Evolutionary conservation across 257 asterid species (phyloP).

Genomic region (Fraxinus quadrangulata): DNA sequence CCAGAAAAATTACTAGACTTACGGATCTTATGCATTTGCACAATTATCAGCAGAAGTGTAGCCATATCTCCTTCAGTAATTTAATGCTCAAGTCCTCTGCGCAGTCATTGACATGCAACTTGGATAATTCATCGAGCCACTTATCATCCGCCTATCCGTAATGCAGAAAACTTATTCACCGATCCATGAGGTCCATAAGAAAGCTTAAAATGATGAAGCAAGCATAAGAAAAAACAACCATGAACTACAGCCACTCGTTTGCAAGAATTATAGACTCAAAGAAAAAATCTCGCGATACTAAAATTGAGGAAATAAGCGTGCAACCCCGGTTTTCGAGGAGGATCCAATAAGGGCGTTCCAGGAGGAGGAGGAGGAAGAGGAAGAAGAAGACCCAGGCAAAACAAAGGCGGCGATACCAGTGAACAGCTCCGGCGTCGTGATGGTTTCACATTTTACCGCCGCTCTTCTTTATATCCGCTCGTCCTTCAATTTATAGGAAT

Average conservation of each 20-base stretch:
- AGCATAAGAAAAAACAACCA: conserved; percentile 4
- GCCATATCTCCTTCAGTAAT: conserved; percentile 78
- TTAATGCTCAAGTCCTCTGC: conserved; percentile 84
- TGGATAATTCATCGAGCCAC: conserved; percentile 90
- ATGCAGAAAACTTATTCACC: conserved; percentile 74
- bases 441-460: too few species aligned
- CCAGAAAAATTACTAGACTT: conserved; percentile 37
- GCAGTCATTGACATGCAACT: conserved; percentile 82
- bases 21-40: conserved; percentile 93
- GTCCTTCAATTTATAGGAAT: too few species aligned
- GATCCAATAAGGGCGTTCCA: conserved; percentile 81
- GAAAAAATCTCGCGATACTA: too few species aligned
- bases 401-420: conserved; percentile 84
- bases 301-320: background rate
- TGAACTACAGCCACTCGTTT: background rate
- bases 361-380: conserved; percentile 76
- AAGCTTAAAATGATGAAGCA: conserved; percentile 48
- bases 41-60: conserved; percentile 77
- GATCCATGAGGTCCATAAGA: conserved; percentile 75
- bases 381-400: conserved; percentile 78
- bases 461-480: too few species aligned
- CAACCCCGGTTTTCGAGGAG: conserved; percentile 90
- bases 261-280: background rate
- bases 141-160: conserved; percentile 60
- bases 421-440: conserved; percentile 5